Evolutionary conservation across 2,329 filamentous ascomycete genomes (phyloP).

Genomic region (Cadophora malorum): DNA sequence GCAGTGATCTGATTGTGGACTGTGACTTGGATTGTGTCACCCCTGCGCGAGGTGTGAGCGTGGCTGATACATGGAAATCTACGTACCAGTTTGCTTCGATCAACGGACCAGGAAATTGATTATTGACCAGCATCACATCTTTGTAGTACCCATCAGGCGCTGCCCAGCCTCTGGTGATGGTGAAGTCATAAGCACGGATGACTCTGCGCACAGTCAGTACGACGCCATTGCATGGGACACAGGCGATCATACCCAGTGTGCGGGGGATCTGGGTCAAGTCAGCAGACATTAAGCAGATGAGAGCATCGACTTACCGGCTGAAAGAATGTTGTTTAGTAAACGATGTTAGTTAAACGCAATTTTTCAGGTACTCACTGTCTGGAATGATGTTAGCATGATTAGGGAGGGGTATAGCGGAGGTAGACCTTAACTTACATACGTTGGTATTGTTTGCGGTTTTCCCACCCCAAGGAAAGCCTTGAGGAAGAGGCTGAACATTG

Average conservation of each 20-base stretch:
- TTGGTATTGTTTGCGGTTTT: conserved; percentile 14
- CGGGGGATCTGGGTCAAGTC: conserved; percentile 9
- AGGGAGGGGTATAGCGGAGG: not conserved
- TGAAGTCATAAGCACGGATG: conserved; percentile 10
- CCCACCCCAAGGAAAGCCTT: conserved; percentile 14
- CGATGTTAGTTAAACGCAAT: not conserved
- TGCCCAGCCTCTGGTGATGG: conserved; percentile 12
- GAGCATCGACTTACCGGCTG: conserved; percentile 2
- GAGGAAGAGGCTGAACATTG: not conserved
- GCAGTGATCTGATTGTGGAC: conserved; percentile 71
- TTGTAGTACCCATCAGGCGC: conserved; percentile 14
- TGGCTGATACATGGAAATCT: not conserved
- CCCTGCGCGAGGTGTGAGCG: conserved; percentile 31
- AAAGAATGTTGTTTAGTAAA: not conserved
- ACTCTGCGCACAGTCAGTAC: not conserved
- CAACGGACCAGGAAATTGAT: conserved; percentile 12
- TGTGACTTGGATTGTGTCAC: conserved; percentile 61
- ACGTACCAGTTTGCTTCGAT: conserved; percentile 13
- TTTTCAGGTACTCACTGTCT: conserved; percentile 7
- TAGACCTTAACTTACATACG: not conserved
- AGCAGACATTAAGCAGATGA: not conserved
- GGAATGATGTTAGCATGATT: not conserved
- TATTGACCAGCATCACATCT: conserved; percentile 16
- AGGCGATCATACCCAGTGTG: conserved; percentile 6
- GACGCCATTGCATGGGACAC: not conserved